These are phyloP conservation scores for Pelargonium fulgidum DNA, from an alignment of 441 rosid species.

Conservation along the genomic window DNA sequence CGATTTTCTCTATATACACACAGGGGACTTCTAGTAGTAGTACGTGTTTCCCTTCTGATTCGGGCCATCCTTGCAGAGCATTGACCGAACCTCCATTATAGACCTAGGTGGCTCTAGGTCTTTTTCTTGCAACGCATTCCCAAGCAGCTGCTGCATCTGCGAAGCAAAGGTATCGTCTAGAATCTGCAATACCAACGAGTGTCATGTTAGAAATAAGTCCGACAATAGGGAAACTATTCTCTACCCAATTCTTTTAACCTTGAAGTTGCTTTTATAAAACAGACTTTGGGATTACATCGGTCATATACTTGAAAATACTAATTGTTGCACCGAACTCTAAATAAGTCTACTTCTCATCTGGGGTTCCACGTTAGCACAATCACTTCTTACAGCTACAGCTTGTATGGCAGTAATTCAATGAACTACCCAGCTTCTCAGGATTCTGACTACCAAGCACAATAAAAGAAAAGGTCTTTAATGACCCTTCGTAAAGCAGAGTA, in stretches of 20 bases:
- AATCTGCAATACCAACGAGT: conserved; percentile 32
- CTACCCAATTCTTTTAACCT: not conserved
- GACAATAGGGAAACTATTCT: not conserved
- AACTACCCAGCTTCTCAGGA: too few species aligned
- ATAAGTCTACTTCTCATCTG: not conserved
- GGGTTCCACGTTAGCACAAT: not conserved
- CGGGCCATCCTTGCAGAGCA: conserved; percentile 77
- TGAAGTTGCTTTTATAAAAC: not conserved
- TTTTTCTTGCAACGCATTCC: conserved; percentile 79
- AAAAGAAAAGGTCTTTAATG: too few species aligned
- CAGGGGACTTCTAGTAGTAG: conserved; percentile 32
- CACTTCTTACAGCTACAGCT: not conserved
- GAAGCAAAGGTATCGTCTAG: conserved; percentile 89
- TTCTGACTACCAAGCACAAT: too few species aligned
- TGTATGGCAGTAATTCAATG: not conserved
- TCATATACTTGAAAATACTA: too few species aligned
- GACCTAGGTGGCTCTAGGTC: conserved; percentile 89
- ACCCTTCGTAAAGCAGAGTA: conserved; percentile 18
- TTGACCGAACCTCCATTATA: conserved; percentile 85
- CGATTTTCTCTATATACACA: conserved; percentile 1
- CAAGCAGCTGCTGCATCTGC: conserved; percentile 77
- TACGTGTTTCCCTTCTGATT: conserved; percentile 43
- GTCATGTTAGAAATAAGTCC: not conserved
- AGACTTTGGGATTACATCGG: too few species aligned
- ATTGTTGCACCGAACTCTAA: not conserved